phyloP scores from a whole-genome alignment of 2,329 filamentous ascomycete genomes.

The Cordyceps militaris region DNA sequence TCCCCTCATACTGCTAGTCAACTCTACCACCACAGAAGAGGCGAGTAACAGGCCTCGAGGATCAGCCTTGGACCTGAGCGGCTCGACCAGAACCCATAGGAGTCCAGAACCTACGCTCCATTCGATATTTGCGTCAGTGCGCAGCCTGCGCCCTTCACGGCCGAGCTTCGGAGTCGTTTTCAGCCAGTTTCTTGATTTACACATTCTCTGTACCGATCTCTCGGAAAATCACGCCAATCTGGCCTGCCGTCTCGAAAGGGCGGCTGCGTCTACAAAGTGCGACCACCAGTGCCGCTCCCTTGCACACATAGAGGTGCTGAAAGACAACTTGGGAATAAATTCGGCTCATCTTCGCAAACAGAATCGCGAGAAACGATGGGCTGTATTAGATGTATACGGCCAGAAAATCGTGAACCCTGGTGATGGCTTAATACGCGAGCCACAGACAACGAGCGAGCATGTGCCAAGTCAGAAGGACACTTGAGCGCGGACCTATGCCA shows the following conservation, averaged over 20 bases:
- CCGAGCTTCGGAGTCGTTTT: conserved; percentile 50
- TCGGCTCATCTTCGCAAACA: conserved; percentile 17
- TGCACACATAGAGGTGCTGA: background rate
- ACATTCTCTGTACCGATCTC: conserved; percentile 43
- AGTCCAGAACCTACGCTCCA: background rate
- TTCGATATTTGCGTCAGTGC: background rate
- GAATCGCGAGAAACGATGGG: conserved; percentile 48
- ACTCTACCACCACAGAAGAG: conserved; percentile 33
- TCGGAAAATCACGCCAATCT: conserved; percentile 25
- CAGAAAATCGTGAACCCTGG: conserved; percentile 36
- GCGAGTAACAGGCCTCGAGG: background rate
- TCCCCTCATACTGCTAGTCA: conserved; percentile 49
- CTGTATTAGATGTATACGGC: conserved; percentile 36
- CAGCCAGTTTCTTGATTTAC: conserved; percentile 45
- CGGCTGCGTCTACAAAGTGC: conserved; percentile 13
- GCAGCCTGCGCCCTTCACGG: conserved; percentile 7
- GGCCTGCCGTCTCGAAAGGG: background rate
- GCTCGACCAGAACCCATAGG: background rate
- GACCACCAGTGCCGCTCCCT: background rate
- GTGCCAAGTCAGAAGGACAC: background rate
- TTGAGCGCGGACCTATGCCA: too few species aligned
- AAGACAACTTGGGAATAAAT: conserved; percentile 18
- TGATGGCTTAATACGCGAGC: conserved; percentile 10
- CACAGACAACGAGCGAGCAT: background rate
- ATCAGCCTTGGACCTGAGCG: background rate